A percentile compares a stretch with the other conserved stretches of the same genome.
These are phyloP conservation scores for Bombardia bombarda DNA, from an alignment of 495 filamentous ascomycete species.

Conservation along the genomic window DNA sequence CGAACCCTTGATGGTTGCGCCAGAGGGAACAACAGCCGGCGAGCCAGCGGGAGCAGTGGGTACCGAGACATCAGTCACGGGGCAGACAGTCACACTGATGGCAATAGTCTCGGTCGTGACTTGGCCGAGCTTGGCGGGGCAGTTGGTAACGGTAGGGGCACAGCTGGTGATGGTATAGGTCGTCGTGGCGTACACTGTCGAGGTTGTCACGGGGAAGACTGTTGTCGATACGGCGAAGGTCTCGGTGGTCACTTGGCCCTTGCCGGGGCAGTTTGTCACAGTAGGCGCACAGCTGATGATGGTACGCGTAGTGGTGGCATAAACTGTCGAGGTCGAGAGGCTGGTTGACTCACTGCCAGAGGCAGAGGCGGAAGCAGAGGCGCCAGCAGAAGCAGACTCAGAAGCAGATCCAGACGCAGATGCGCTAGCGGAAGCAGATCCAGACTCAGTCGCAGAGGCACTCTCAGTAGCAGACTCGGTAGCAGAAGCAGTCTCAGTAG, in stretches of 20 bases:
- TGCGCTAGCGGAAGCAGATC: neutral
- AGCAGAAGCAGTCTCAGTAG: slow-evolving; percentile 1
- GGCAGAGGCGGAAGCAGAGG: neutral
- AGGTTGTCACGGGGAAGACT: slow-evolving; percentile 36
- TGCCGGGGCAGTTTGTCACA: slow-evolving; percentile 46
- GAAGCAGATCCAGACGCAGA: slow-evolving; percentile 1
- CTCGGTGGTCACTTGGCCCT: slow-evolving; percentile 28
- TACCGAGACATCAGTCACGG: slow-evolving; percentile 12
- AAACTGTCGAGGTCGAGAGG: slow-evolving; percentile 31
- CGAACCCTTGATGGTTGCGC: neutral
- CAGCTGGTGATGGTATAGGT: slow-evolving; percentile 50
- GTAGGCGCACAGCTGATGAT: slow-evolving; percentile 51
- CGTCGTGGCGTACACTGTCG: slow-evolving; percentile 48
- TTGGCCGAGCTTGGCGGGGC: slow-evolving; percentile 39
- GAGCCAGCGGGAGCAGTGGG: neutral
- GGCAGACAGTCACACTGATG: slow-evolving; percentile 29
- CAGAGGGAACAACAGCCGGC: neutral
- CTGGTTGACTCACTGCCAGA: neutral
- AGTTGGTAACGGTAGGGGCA: slow-evolving; percentile 46
- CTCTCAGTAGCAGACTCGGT: neutral
- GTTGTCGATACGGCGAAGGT: slow-evolving; percentile 33
- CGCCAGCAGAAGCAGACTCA: neutral
- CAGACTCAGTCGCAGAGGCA: neutral
- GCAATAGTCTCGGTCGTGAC: slow-evolving; percentile 31
- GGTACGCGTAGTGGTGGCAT: slow-evolving; percentile 45